These are phyloP conservation scores for Saccharum spontaneum DNA, from an alignment of 176 grass and related monocot species.

Conservation along the genomic window DNA sequence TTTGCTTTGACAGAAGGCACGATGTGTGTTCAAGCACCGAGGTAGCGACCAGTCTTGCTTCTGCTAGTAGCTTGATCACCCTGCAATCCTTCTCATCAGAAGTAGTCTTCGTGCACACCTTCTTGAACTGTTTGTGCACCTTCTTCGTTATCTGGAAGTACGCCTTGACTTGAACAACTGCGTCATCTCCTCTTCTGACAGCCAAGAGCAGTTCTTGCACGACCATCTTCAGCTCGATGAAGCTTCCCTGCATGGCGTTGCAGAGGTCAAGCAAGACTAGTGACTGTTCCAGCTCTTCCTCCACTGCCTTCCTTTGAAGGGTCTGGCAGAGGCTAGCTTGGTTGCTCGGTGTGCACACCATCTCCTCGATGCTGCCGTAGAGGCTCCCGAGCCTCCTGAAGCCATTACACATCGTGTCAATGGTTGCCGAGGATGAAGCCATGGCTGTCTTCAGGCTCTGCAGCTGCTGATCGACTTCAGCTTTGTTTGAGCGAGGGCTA, in stretches of 20 bases:
- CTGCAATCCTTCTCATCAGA: slow-evolving; percentile 16
- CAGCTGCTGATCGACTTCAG: slow-evolving; percentile 33
- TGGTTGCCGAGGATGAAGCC: slow-evolving; percentile 20
- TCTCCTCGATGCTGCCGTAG: slow-evolving; percentile 27
- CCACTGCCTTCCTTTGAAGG: slow-evolving; percentile 40
- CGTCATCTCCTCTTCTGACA: slow-evolving; percentile 37
- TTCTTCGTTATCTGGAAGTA: slow-evolving; percentile 36
- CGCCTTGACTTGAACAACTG: slow-evolving; percentile 11
- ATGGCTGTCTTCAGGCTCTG: slow-evolving; percentile 24
- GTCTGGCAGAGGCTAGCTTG: slow-evolving; percentile 29
- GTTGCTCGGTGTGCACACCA: slow-evolving; percentile 43
- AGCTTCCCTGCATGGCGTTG: slow-evolving; percentile 32
- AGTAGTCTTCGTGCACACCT: slow-evolving; percentile 26
- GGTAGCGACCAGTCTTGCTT: slow-evolving; percentile 37
- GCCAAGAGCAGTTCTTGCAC: slow-evolving; percentile 22
- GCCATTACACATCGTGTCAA: slow-evolving; percentile 10
- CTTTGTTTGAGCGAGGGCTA: slow-evolving; percentile 27
- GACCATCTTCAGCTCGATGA: slow-evolving; percentile 41
- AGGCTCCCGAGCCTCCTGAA: slow-evolving; percentile 39
- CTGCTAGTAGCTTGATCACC: slow-evolving; percentile 27
- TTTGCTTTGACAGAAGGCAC: slow-evolving; percentile 24
- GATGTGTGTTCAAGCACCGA: slow-evolving; percentile 30
- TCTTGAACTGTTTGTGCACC: slow-evolving; percentile 41
- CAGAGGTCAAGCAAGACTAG: slow-evolving; percentile 51
- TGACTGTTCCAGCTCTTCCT: slow-evolving; percentile 48